Conservation (phyloP, 495 filamentous ascomycete genomes). For the Apodospora peruviana region DNA sequence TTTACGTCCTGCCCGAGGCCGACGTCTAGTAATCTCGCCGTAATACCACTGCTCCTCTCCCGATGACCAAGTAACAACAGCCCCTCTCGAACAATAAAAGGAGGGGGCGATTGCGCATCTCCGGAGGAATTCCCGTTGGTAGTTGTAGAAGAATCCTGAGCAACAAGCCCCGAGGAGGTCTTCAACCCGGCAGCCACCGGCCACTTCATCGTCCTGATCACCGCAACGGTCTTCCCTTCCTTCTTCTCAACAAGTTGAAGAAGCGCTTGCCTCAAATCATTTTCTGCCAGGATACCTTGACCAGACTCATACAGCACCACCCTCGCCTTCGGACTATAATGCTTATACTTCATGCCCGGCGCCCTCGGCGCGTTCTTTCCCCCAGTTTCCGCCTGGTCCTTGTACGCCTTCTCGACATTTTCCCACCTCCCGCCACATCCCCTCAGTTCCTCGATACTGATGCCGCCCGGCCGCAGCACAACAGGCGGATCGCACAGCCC, state of each 20-base stretch:
- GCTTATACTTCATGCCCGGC: conserved; percentile 98
- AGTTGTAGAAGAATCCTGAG: too few relatives aligned
- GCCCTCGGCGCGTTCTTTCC: conserved; percentile 59
- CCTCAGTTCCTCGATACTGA: conserved; percentile 79
- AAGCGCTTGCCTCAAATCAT: conserved; percentile 14
- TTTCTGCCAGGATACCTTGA: conserved; percentile 5
- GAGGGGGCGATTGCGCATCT: not conserved
- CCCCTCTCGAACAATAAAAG: not conserved
- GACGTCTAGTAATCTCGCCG: conserved; percentile 48
- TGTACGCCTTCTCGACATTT: conserved; percentile 65
- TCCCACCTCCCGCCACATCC: conserved; percentile 78
- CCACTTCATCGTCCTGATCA: conserved; percentile 44
- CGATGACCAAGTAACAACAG: conserved; percentile 16
- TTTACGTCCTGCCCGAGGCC: conserved; percentile 61
- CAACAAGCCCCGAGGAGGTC: too few relatives aligned
- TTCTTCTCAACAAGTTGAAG: conserved; percentile 3
- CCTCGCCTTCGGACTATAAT: conserved; percentile 87
- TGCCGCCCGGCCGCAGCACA: conserved; percentile 80
- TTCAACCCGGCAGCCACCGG: conserved; percentile 24
- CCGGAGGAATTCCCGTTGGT: not conserved
- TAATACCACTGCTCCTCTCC: conserved; percentile 27
- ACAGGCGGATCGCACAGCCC: conserved; percentile 74
- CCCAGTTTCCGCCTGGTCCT: conserved; percentile 54
- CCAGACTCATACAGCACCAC: conserved; percentile 75
- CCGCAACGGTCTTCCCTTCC: conserved; percentile 21